Evolutionary conservation across 2,329 filamentous ascomycete species (phyloP).

Genomic region (Paracoccidioides brasiliensis): DNA sequence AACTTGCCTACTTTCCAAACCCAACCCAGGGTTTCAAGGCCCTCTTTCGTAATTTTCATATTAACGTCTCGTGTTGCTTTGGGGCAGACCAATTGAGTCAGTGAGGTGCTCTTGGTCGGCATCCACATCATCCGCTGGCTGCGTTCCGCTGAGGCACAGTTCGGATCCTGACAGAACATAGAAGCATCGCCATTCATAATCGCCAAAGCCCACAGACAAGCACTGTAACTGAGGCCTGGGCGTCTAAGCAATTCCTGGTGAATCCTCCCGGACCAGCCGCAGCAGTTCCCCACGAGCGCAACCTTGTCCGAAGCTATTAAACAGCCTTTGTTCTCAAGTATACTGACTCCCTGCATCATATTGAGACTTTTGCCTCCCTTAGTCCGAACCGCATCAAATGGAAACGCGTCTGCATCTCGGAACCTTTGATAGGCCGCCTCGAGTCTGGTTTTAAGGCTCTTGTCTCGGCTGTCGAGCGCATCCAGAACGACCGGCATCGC

Average conservation of each 20-base stretch:
- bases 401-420: too few species aligned
- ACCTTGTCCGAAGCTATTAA: background rate
- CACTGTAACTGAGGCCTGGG: background rate
- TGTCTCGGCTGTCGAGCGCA: too few species aligned
- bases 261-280: background rate
- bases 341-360: background rate
- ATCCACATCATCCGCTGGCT: background rate
- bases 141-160: background rate
- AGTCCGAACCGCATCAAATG: too few species aligned
- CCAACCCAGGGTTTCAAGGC: background rate
- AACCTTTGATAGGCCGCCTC: too few species aligned
- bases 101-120: background rate
- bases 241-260: background rate
- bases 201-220: background rate
- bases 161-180: background rate
- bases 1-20: background rate
- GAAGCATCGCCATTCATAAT: background rate
- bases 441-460: too few species aligned
- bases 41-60: background rate
- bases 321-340: background rate
- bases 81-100: background rate
- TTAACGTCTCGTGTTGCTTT: background rate
- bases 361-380: background rate
- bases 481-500: too few species aligned
- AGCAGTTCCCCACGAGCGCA: background rate